These are phyloP conservation scores for Populus tomentosa DNA, from an alignment of 441 rosid genomes.

Conservation along the genomic window DNA sequence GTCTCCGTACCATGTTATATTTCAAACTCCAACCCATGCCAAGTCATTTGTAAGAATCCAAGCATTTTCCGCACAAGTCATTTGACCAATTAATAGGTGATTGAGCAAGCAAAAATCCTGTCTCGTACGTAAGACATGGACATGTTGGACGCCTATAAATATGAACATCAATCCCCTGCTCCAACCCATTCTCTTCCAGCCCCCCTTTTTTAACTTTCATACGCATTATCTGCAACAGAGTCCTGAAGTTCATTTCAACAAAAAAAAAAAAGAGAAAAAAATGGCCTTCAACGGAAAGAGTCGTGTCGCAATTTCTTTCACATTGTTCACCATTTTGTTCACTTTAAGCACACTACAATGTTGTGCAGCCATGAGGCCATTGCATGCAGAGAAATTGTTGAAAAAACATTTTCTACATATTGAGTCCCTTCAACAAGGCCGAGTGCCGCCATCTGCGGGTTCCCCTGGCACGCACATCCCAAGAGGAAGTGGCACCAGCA, in stretches of 20 bases:
- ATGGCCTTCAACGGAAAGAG: slow-evolving; percentile 16
- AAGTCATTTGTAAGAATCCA: neutral
- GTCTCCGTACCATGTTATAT: neutral
- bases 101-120: neutral
- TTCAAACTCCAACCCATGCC: neutral
- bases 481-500: too few species aligned
- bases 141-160: neutral
- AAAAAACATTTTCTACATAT: slow-evolving; percentile 13
- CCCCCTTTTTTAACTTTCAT: too few species aligned
- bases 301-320: neutral
- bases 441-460: slow-evolving; percentile 18
- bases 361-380: slow-evolving; percentile 23
- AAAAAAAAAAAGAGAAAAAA: neutral
- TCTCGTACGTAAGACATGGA: neutral
- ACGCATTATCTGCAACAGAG: neutral
- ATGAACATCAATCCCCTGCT: neutral
- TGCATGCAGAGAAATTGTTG: slow-evolving; percentile 11
- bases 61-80: neutral
- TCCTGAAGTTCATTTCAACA: neutral
- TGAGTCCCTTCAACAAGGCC: slow-evolving; percentile 21
- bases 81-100: neutral
- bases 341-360: neutral
- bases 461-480: slow-evolving; percentile 25
- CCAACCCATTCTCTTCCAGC: too few species aligned
- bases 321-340: slow-evolving; percentile 7